Evolutionary conservation across 176 grass and related monocot species (phyloP).

Genomic region (Musa itinerans): DNA sequence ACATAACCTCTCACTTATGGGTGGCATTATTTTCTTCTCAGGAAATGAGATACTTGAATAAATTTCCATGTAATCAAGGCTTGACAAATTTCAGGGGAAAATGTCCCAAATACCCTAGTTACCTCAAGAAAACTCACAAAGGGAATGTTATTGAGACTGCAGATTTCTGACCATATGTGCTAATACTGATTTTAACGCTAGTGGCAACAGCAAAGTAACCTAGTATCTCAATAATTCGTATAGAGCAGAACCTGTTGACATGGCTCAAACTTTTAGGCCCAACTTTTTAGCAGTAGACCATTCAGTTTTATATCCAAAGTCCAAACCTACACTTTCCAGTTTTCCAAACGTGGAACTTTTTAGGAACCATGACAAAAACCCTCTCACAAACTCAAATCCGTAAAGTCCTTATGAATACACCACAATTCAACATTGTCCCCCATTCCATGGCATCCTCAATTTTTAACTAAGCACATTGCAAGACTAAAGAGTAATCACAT

Average conservation of each 20-base stretch:
- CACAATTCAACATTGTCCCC: neutral
- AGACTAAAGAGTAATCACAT: too few species aligned
- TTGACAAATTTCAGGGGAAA: neutral
- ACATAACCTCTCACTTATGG: neutral
- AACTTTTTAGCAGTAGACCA: neutral
- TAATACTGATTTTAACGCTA: neutral
- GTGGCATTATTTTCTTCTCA: neutral
- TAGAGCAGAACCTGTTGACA: neutral
- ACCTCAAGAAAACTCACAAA: neutral
- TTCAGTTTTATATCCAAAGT: neutral
- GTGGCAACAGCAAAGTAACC: neutral
- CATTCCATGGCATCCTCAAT: too few species aligned
- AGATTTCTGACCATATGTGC: neutral
- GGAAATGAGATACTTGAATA: neutral
- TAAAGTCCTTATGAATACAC: too few species aligned
- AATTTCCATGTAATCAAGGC: neutral
- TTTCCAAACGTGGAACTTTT: too few species aligned
- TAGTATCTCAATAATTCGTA: neutral
- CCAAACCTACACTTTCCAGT: neutral
- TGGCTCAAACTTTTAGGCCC: neutral
- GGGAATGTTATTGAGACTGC: neutral
- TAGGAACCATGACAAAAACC: neutral
- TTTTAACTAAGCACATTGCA: too few species aligned
- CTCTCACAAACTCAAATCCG: neutral
- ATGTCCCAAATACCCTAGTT: neutral